Evolutionary conservation across 1,284 basidiomycete genomes (phyloP), one percentile per base, ranked within the genome.

Genomic region (Rhodofomes roseus): DNA sequence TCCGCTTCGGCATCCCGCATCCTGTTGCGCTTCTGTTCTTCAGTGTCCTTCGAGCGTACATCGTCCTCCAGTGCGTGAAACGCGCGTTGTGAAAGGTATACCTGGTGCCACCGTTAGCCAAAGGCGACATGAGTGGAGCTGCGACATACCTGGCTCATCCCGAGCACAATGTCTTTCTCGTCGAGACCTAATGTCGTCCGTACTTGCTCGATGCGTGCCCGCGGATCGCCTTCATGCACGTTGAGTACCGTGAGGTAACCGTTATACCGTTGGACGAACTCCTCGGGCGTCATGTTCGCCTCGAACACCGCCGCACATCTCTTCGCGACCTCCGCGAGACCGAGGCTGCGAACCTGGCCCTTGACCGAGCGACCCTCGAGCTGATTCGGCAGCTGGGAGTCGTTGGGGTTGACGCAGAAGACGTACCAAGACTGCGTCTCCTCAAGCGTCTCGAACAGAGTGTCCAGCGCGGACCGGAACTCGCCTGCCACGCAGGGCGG

Each of bases 381-480:
- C 73, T 98, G 95, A 70, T 95, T 94, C 31, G 95, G 93, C 20
- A 98, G 77, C 72, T 97, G 95, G 20, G 92, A 90, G 76, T 98
- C 95, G 71, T 98, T 98, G 11, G 95, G 95, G 67, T 93, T 95
- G 64, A 98, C 74, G 70, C 94, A 97, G 74, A 97, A 92, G 5
- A 97, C 83, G 69, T 90, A 92, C 96, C 96, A 98, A 1, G 87
- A 79, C 76, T 97, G 93, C 14, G 93, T 90, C 65, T 97, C 95
- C 58, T 92, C 88, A 22, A 98, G 79, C 0, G 94, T 96, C 64
- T 93, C 87, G 66, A 98, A 92, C 5, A 98, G 81, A 0, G 88
- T 90, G 67, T 93, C 89, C 36, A 98, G 76, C 1, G 95, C 92
- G 0, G 85, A 76, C 63, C 87, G 84, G 79, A 97, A 95, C 73